Conservation (phyloP, 129 eudicot genomes). For the Artemisia argyi region DNA sequence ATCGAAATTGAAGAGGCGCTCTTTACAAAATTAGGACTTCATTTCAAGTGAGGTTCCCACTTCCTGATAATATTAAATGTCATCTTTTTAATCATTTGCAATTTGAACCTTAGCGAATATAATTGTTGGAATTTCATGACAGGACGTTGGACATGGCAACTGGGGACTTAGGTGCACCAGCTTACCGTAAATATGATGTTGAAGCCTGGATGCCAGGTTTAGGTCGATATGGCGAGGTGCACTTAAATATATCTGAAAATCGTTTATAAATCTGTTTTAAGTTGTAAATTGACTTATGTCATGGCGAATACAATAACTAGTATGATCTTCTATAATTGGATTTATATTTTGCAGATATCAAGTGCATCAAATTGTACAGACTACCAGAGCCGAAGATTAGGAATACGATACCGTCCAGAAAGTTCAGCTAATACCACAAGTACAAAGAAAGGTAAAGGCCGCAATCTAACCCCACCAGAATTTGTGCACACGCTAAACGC, state of each 20-base stretch:
- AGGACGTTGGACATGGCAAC: slow-evolving; percentile 96
- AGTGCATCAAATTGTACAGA: slow-evolving; percentile 98
- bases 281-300: background rate
- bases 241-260: background rate
- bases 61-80: background rate
- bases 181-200: slow-evolving; percentile 83
- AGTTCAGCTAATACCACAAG: slow-evolving; percentile 26
- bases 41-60: slow-evolving; percentile 60
- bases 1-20: slow-evolving; percentile 86
- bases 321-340: background rate
- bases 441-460: slow-evolving; percentile 61
- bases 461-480: slow-evolving; percentile 60
- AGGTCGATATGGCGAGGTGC: slow-evolving; percentile 95
- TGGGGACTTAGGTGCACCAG: slow-evolving; percentile 95
- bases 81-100: background rate
- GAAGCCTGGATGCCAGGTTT: slow-evolving; percentile 99
- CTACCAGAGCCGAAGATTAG: slow-evolving; percentile 93
- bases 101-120: background rate
- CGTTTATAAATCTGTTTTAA: background rate
- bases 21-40: slow-evolving; percentile 79
- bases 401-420: slow-evolving; percentile 87
- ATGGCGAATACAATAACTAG: background rate
- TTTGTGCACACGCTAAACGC: slow-evolving; percentile 92
- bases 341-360: slow-evolving; percentile 62
- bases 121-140: slow-evolving; percentile 19